Evolutionary conservation across 192 early-diverging fungal species (phyloP).

Genomic region (Geosiphon pyriformis): DNA sequence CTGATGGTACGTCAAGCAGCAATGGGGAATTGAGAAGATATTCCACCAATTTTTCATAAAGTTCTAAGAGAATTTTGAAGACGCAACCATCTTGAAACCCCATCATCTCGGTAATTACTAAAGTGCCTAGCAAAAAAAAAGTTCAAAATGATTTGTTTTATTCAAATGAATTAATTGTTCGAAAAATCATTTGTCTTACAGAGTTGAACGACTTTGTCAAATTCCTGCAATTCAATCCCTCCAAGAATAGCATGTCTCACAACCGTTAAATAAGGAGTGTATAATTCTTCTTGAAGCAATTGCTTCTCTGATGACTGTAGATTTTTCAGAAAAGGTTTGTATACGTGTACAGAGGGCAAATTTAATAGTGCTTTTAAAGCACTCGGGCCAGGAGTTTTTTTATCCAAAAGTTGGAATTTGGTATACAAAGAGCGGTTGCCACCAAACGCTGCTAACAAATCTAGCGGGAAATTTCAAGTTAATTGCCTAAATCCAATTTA

Average conservation of each 20-base stretch:
- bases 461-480: background rate
- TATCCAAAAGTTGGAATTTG: background rate
- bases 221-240: constrained; percentile 11
- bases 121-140: constrained; percentile 7
- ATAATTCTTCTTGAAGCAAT: constrained; percentile 10
- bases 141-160: background rate
- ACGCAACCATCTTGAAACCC: background rate
- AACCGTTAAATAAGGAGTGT: constrained; percentile 13
- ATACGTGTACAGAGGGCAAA: constrained; percentile 17
- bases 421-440: constrained; percentile 11
- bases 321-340: constrained; percentile 12
- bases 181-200: constrained; percentile 8
- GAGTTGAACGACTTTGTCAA: constrained; percentile 15
- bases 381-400: background rate
- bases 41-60: constrained; percentile 20
- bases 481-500: background rate
- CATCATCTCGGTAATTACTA: constrained; percentile 18
- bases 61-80: constrained; percentile 2
- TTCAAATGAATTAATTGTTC: background rate
- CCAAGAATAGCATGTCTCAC: background rate
- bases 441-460: constrained; percentile 10
- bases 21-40: constrained; percentile 15
- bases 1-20: background rate
- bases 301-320: background rate
- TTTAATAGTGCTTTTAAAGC: background rate